A percentile compares a stretch with the other conserved stretches of the same genome.
phyloP scores from a whole-genome alignment of 495 filamentous ascomycete genomes.

The Paragyromitra xinjiangensis region DNA sequence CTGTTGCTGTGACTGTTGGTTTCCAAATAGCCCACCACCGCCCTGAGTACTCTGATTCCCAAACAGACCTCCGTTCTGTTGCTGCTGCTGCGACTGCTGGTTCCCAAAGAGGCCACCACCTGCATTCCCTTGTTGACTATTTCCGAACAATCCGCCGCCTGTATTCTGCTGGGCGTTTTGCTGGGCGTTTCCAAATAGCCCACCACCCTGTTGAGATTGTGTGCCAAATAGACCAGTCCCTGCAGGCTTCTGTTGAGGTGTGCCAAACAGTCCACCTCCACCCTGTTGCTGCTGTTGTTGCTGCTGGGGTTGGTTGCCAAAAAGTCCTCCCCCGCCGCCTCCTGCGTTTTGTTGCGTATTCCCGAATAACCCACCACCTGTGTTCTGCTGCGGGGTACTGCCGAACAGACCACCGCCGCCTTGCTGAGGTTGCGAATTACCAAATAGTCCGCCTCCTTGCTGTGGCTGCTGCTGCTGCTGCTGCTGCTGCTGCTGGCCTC shows the following conservation, averaged over 20 bases:
- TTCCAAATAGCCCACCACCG: slow-evolving; percentile 59
- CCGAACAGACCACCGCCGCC: slow-evolving; percentile 40
- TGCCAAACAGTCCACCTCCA: slow-evolving; percentile 61
- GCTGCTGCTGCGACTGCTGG: slow-evolving; percentile 60
- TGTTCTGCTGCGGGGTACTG: slow-evolving; percentile 51
- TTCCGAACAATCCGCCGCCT: slow-evolving; percentile 56
- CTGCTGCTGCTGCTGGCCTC: slow-evolving; percentile 58
- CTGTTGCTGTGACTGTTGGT: slow-evolving; percentile 52
- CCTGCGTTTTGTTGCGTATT: slow-evolving; percentile 20
- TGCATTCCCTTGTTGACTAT: slow-evolving; percentile 47
- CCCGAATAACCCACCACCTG: slow-evolving; percentile 49
- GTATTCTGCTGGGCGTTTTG: slow-evolving; percentile 56
- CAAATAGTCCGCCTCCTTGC: slow-evolving; percentile 55
- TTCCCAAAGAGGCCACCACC: slow-evolving; percentile 61
- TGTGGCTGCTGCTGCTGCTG: slow-evolving; percentile 59
- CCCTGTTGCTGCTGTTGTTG: slow-evolving; percentile 51
- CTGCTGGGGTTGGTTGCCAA: slow-evolving; percentile 33
- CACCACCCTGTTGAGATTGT: slow-evolving; percentile 53
- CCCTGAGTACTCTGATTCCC: slow-evolving; percentile 56
- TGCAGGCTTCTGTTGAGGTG: slow-evolving; percentile 46
- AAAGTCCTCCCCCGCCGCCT: slow-evolving; percentile 23
- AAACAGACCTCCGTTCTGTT: slow-evolving; percentile 60
- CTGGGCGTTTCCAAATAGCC: slow-evolving; percentile 59
- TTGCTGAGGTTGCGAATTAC: slow-evolving; percentile 51
- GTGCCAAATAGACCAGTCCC: slow-evolving; percentile 18